Evolutionary conservation across 306 rosid species (phyloP).

Genomic region (Arachis hypogaea): DNA sequence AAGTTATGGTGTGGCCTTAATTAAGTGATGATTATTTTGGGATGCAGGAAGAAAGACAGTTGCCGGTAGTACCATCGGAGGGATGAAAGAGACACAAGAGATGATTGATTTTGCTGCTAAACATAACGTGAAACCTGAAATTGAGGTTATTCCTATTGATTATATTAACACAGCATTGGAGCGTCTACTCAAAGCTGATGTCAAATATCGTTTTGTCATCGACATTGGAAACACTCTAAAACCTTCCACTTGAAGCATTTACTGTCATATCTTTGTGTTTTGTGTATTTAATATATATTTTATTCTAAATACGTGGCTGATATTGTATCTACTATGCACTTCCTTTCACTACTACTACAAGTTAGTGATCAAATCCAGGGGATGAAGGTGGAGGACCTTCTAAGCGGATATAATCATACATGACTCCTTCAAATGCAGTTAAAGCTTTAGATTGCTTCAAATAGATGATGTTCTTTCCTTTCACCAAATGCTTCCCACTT

Average conservation of each 20-base stretch:
- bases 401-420: constrained; percentile 87
- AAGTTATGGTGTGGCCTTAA: too few species aligned
- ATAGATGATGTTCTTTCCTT: constrained; percentile 63
- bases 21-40: neutral
- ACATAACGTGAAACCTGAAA: constrained; percentile 37
- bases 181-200: constrained; percentile 40
- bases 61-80: constrained; percentile 33
- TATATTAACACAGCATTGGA: constrained; percentile 46
- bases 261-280: too few species aligned
- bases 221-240: constrained; percentile 35
- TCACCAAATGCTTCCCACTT: constrained; percentile 32
- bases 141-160: constrained; percentile 40
- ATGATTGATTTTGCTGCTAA: constrained; percentile 44
- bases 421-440: constrained; percentile 52
- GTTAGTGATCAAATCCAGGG: neutral
- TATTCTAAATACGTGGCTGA: too few species aligned
- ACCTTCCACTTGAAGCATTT: neutral
- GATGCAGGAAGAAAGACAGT: constrained; percentile 36
- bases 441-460: constrained; percentile 53
- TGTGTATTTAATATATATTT: too few species aligned
- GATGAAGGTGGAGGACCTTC: constrained; percentile 59
- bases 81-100: constrained; percentile 39
- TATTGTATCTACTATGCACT: too few species aligned
- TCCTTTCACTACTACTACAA: too few species aligned
- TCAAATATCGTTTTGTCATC: constrained; percentile 45